Evolutionary conservation across 202 grass and related monocot species (phyloP).

Genomic region (Bolboschoenoplectus hybrid): DNA sequence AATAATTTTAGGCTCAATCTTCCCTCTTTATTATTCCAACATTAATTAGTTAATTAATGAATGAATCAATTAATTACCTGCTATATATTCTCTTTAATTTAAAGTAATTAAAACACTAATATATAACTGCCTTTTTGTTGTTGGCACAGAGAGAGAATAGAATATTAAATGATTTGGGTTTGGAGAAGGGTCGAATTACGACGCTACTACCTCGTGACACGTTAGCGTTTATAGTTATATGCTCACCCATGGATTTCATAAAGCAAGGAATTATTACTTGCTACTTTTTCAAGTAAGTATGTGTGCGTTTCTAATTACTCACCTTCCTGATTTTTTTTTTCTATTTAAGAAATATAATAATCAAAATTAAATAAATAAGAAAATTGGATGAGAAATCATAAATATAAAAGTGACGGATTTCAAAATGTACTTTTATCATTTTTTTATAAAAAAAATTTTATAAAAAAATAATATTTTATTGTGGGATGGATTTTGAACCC

Average conservation of each 20-base stretch:
- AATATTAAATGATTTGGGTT: conserved; percentile 24
- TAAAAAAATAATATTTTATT: too few species aligned
- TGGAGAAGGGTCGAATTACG: conserved; percentile 32
- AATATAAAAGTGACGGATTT: too few species aligned
- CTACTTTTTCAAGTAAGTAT: neutral
- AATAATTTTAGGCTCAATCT: conserved; percentile 32
- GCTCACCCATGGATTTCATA: conserved; percentile 1
- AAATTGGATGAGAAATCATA: too few species aligned
- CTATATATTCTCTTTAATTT: neutral
- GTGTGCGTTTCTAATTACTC: conserved; percentile 18
- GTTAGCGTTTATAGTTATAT: conserved; percentile 22
- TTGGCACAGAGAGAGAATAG: neutral
- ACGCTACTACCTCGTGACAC: conserved; percentile 31
- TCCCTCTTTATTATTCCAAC: neutral
- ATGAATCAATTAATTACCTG: conserved; percentile 18
- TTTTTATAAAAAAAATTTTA: too few species aligned
- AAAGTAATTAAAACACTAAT: neutral
- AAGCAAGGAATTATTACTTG: conserved; percentile 35
- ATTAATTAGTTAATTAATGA: neutral
- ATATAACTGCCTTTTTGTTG: conserved; percentile 2
- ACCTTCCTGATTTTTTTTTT: neutral
- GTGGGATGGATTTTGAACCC: too few species aligned
- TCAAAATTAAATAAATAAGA: too few species aligned
- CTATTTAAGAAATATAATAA: too few species aligned
- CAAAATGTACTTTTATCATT: too few species aligned